Evolutionary conservation across 352 stramenopile species (phyloP), one percentile per base, ranked within the genome.

Genomic region (Pythium rhizo-oryzae): DNA sequence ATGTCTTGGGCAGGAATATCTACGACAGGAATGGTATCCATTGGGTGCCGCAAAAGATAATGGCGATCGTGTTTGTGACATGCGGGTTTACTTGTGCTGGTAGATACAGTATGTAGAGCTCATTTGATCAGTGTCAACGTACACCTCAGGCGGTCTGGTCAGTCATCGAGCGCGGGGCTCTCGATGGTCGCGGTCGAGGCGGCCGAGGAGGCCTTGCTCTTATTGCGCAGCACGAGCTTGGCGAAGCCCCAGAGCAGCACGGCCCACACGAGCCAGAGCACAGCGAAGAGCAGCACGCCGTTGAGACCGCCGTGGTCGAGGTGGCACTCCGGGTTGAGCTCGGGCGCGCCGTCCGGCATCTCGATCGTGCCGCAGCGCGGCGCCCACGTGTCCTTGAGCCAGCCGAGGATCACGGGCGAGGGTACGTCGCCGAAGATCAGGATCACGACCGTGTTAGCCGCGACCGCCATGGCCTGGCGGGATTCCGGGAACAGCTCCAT

Each of bases 391-490:
- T 99, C 97, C 77, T 98, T 98, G 59, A 99, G 81, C 64, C 73
- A 81, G 15, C 97, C 97, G 30, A 99, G 75, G 49, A 98, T 81
- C 49, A 98, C 91, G 4, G 96, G 96, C 18, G 91, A 93, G 24
- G 96, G 96, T 15, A 99, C 96, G 76, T 99, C 96, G 8, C 96
- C 96, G 13, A 99, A 76, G 12, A 87, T 77, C 78, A 99, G 96
- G 58, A 98, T 96, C 35, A 97, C 68, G 9, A 99, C 72, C 49
- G 87, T 97, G 75, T 96, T 97, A 37, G 97, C 83, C 1, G 90
- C 94, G 55, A 98, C 84, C 24, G 91, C 91, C 79, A 99, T 96
- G 0, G 93, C 80, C 33, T 94, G 87, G 50, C 93, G 84, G 21
- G 80, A 89, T 65, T 85, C 80, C 12, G 94, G 85, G 56, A 98